Evolutionary conservation across 345 rosid species (phyloP).

Genomic region (Salix exigua): DNA sequence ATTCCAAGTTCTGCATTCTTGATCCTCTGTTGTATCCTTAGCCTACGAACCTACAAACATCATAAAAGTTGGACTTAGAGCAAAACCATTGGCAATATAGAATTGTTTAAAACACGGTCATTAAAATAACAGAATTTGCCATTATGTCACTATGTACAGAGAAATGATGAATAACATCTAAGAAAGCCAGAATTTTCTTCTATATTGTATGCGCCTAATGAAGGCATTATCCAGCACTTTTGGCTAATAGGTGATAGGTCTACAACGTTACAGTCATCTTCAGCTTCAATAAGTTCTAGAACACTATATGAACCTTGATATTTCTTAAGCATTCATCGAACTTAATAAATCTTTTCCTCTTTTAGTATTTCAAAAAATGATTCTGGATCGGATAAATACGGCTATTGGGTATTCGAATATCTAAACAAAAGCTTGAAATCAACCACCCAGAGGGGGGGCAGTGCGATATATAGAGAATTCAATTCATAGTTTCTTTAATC

Average conservation of each 20-base stretch:
- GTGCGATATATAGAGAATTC: neutral
- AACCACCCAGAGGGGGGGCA: neutral
- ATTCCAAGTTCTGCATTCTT: constrained; percentile 71
- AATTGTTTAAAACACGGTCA: neutral
- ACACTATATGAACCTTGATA: too few species aligned
- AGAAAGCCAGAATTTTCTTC: neutral
- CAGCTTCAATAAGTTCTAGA: too few species aligned
- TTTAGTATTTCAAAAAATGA: too few species aligned
- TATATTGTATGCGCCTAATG: too few species aligned
- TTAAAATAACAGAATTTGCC: neutral
- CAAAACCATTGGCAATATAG: neutral
- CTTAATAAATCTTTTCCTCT: too few species aligned
- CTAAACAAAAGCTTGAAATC: too few species aligned
- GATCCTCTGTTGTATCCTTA: constrained; percentile 88
- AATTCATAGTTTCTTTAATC: neutral
- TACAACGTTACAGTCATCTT: too few species aligned
- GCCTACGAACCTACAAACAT: constrained; percentile 64
- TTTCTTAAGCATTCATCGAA: too few species aligned
- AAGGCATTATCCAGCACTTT: too few species aligned
- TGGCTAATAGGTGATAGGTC: too few species aligned
- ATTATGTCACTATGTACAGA: neutral
- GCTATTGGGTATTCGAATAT: too few species aligned
- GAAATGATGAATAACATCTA: neutral
- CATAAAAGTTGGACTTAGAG: neutral
- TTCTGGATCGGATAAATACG: too few species aligned